phyloP scores from a whole-genome alignment of 2,329 filamentous ascomycete species.

The Fusarium sarcochroum region DNA sequence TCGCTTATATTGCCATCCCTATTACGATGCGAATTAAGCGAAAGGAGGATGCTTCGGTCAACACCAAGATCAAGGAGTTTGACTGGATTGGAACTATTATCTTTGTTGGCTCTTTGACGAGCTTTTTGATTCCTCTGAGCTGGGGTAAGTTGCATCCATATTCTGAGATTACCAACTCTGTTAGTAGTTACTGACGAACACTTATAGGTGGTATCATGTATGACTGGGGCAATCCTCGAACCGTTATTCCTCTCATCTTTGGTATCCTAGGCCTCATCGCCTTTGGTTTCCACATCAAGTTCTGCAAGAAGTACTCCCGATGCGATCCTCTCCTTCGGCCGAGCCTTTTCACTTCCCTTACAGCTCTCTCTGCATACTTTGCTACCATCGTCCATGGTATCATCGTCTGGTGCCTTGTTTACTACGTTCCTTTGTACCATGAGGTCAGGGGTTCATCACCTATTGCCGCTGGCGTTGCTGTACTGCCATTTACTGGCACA shows the following conservation, averaged over 20 bases:
- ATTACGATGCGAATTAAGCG: slow-evolving; percentile 39
- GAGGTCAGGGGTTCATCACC: slow-evolving; percentile 42
- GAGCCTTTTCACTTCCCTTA: slow-evolving; percentile 44
- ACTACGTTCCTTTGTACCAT: slow-evolving; percentile 44
- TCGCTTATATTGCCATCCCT: slow-evolving; percentile 39
- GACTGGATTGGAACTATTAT: slow-evolving; percentile 75
- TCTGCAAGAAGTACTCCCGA: slow-evolving; percentile 38
- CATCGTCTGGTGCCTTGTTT: slow-evolving; percentile 41
- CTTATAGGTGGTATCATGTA: slow-evolving; percentile 72
- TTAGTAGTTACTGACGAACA: slow-evolving; percentile 8
- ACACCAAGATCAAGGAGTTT: slow-evolving; percentile 54
- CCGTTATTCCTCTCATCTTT: slow-evolving; percentile 72
- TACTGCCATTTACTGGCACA: slow-evolving; percentile 72
- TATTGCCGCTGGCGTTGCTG: slow-evolving; percentile 59
- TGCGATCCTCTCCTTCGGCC: slow-evolving; percentile 44
- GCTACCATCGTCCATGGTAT: slow-evolving; percentile 44
- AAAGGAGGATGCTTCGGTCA: slow-evolving; percentile 23
- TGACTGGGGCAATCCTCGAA: slow-evolving; percentile 72
- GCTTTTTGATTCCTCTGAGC: slow-evolving; percentile 48
- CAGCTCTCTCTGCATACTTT: slow-evolving; percentile 42
- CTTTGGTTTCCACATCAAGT: slow-evolving; percentile 40
- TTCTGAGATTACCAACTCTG: too few species aligned
- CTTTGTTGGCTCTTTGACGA: slow-evolving; percentile 71
- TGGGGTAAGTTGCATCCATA: slow-evolving; percentile 32
- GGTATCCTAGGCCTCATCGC: slow-evolving; percentile 59